These are phyloP conservation scores for Umbelopsis sp. DNA, from an alignment of 192 early-diverging fungal genomes.

Conservation along the genomic window DNA sequence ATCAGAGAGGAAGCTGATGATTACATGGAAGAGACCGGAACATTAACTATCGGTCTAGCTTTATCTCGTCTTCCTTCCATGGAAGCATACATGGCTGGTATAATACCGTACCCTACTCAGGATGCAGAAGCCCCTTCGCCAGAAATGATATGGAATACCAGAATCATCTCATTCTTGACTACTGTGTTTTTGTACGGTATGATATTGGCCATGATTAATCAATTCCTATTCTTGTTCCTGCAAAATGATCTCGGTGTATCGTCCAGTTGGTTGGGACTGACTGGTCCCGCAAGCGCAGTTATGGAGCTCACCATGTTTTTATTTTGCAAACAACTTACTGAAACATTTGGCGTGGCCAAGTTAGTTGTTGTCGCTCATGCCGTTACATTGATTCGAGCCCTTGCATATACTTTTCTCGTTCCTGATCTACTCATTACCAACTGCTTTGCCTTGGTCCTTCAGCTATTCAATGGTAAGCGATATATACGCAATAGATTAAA, in stretches of 20 bases:
- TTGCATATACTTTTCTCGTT: constrained; percentile 14
- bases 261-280: constrained; percentile 22
- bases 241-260: neutral
- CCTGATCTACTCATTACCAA: constrained; percentile 14
- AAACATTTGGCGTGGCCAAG: constrained; percentile 21
- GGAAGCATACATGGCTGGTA: constrained; percentile 13
- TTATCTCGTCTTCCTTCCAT: neutral
- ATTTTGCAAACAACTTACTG: constrained; percentile 25
- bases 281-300: constrained; percentile 19
- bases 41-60: neutral
- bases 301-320: constrained; percentile 21
- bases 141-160: constrained; percentile 4
- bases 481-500: neutral
- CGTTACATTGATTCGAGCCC: neutral
- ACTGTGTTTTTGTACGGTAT: constrained; percentile 16
- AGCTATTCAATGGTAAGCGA: constrained; percentile 8
- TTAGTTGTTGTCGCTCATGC: constrained; percentile 18
- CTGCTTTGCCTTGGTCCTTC: constrained; percentile 14
- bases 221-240: constrained; percentile 24
- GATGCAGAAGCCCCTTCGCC: neutral
- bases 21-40: constrained; percentile 2
- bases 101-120: neutral
- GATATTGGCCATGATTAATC: constrained; percentile 20
- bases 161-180: constrained; percentile 14
- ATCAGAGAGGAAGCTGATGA: constrained; percentile 12